Evolutionary conservation across 2,329 filamentous ascomycete genomes (phyloP).

Genomic region (Aspergillus pseudoviridinutans): DNA sequence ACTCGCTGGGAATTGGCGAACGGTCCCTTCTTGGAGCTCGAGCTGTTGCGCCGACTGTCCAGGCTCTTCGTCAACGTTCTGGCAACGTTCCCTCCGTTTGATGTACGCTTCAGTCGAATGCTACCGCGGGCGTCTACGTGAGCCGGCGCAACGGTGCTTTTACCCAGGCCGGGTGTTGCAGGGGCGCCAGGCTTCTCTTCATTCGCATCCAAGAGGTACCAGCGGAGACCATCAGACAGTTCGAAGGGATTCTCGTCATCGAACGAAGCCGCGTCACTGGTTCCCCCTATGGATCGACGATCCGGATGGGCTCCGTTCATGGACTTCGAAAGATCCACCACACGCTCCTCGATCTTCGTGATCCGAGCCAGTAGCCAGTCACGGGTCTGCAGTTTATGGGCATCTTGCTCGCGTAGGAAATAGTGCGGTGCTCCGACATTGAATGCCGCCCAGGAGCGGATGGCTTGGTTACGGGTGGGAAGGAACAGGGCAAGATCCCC

Average conservation of each 20-base stretch:
- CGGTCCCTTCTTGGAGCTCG: conserved; percentile 70
- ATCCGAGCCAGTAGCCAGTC: conserved; percentile 98
- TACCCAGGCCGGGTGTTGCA: conserved; percentile 85
- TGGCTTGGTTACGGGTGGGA: conserved; percentile 89
- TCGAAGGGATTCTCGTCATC: conserved; percentile 98
- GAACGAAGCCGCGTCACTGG: conserved; percentile 54
- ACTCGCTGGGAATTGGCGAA: conserved; percentile 27
- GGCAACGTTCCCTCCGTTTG: conserved; percentile 67
- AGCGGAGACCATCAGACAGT: conserved; percentile 86
- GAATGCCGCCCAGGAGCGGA: conserved; percentile 95
- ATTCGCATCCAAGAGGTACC: conserved; percentile 90
- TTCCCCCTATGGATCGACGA: conserved; percentile 44
- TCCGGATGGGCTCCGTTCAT: conserved; percentile 56
- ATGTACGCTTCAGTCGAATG: conserved; percentile 46
- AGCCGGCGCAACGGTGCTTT: conserved; percentile 84
- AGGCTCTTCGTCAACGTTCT: conserved; percentile 81
- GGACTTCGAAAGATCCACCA: conserved; percentile 85
- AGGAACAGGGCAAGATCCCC: conserved; percentile 92
- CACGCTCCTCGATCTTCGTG: conserved; percentile 81
- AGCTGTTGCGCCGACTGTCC: conserved; percentile 86
- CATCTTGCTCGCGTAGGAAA: conserved; percentile 89
- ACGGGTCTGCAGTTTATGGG: conserved; percentile 74
- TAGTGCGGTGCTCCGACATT: conserved; percentile 97
- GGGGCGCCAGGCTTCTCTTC: conserved; percentile 92
- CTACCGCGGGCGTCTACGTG: conserved; percentile 81